These are phyloP conservation scores for Calonectria hongkongensis DNA, from an alignment of 2,329 filamentous ascomycete species.

Conservation along the genomic window DNA sequence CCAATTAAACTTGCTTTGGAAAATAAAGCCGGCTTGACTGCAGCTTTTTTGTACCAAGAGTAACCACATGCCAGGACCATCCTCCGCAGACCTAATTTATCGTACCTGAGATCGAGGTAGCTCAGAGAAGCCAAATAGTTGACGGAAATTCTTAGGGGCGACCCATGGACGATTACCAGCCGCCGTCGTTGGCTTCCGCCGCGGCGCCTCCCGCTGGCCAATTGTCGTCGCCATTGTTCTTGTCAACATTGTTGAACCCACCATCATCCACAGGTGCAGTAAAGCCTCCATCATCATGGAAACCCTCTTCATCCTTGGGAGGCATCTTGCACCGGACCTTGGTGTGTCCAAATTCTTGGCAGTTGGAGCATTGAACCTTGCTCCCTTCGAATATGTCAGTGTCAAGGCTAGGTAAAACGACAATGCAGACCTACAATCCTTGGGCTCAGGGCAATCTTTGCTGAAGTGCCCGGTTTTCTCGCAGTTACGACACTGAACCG, in stretches of 20 bases:
- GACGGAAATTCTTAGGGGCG: neutral
- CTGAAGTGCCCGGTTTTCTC: constrained; percentile 76
- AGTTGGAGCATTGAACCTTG: constrained; percentile 63
- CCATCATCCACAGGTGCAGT: constrained; percentile 33
- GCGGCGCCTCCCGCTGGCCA: constrained; percentile 31
- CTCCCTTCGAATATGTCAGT: constrained; percentile 58
- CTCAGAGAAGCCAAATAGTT: neutral
- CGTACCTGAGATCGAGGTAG: too few relatives aligned
- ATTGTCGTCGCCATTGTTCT: constrained; percentile 35
- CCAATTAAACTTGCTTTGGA: neutral
- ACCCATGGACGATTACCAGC: constrained; percentile 43
- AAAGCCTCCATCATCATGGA: constrained; percentile 39
- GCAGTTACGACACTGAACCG: constrained; percentile 77
- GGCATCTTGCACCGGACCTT: constrained; percentile 62
- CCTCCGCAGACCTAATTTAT: neutral
- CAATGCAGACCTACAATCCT: constrained; percentile 58
- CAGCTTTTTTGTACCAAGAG: neutral
- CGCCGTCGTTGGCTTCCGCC: constrained; percentile 19
- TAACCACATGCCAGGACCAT: neutral
- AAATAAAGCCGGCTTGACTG: neutral
- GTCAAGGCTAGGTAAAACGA: neutral
- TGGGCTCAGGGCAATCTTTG: constrained; percentile 77
- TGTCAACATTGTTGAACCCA: constrained; percentile 30
- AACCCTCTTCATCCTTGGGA: constrained; percentile 45
- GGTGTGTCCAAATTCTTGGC: constrained; percentile 63